A percentile compares a stretch with the other conserved stretches of the same genome.
phyloP scores from a whole-genome alignment of 176 grass and related monocot species.

The Elymus sibiricus region DNA sequence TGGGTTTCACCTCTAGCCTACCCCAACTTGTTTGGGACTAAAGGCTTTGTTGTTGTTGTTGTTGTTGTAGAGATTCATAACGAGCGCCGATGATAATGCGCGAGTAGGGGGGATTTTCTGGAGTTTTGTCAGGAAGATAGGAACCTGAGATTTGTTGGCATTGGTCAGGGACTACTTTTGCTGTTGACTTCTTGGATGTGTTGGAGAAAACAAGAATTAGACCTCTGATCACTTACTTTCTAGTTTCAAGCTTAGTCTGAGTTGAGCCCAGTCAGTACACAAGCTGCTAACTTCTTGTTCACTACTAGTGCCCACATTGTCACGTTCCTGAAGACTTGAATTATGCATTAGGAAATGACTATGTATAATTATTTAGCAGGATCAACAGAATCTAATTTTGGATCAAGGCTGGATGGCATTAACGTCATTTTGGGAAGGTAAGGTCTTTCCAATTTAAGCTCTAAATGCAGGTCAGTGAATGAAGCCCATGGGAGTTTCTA shows the following conservation, averaged over 20 bases:
- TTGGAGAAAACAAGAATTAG: background rate
- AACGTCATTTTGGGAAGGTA: conserved; percentile 81
- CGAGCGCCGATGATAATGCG: background rate
- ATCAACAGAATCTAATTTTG: conserved; percentile 47
- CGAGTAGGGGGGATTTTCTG: background rate
- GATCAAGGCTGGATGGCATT: conserved; percentile 69
- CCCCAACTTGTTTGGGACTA: too few species aligned
- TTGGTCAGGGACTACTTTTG: background rate
- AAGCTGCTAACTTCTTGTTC: background rate
- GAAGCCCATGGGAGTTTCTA: conserved; percentile 1
- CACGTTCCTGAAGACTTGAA: background rate
- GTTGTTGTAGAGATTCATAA: background rate
- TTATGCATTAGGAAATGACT: conserved; percentile 16
- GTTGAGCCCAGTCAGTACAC: background rate
- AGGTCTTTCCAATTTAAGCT: conserved; percentile 17
- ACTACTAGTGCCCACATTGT: background rate
- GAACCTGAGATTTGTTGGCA: background rate
- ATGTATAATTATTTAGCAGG: conserved; percentile 40
- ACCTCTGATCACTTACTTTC: background rate
- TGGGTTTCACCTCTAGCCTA: too few species aligned
- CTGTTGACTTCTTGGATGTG: background rate
- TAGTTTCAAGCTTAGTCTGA: background rate
- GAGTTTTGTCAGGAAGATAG: background rate
- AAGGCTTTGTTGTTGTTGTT: too few species aligned
- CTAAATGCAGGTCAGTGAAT: conserved; percentile 12